Conservation (phyloP, 371 early-diverging fungal species). For the Capniomyces stellatus region DNA sequence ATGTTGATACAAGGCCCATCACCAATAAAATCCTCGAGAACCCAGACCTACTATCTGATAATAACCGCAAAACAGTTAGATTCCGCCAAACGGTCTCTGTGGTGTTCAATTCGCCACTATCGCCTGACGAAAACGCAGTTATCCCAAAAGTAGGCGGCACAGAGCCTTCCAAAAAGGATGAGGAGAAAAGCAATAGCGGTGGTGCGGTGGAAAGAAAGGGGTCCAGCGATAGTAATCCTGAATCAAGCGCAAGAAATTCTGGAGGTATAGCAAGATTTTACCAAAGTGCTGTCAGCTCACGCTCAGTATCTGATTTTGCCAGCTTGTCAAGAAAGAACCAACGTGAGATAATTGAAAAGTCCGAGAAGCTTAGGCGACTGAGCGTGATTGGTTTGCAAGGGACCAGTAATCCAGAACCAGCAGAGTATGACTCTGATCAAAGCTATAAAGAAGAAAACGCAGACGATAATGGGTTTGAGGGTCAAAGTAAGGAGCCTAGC, state of each 20-base stretch:
- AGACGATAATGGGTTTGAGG: no score
- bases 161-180: no score
- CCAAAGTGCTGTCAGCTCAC: not conserved
- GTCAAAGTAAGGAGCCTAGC: no score
- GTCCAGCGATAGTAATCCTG: not conserved
- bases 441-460: no score
- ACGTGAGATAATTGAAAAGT: not conserved
- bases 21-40: not conserved
- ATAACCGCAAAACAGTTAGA: not conserved
- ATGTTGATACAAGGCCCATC: not conserved
- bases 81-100: conserved; percentile 2
- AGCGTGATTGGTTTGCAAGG: no score
- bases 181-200: no score
- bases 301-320: not conserved
- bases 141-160: no score
- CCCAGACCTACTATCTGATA: not conserved
- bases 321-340: not conserved
- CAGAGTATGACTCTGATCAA: no score
- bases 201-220: not conserved
- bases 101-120: conserved; percentile 1
- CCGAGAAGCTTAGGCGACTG: not conserved
- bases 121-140: no score
- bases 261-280: not conserved
- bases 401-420: no score
- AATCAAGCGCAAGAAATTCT: no score